Conservation (phyloP, 805 yeast species). For the Ogataea populi-albae region DNA sequence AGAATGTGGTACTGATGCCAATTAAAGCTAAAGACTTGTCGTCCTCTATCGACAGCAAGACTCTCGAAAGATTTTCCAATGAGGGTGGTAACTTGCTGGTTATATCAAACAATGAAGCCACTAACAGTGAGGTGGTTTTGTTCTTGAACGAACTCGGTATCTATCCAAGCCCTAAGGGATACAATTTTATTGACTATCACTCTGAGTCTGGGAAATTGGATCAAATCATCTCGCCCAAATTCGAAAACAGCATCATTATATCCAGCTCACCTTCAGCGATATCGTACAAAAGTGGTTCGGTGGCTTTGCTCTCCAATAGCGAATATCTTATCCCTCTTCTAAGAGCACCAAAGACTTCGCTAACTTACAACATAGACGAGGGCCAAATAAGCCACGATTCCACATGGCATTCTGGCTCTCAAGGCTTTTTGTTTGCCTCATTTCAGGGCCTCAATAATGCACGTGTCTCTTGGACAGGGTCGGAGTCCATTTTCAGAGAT, state of each 20-base stretch:
- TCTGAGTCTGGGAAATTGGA: slow-evolving; percentile 22
- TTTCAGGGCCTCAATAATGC: slow-evolving; percentile 80
- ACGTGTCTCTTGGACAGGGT: slow-evolving; percentile 81
- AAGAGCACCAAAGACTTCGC: slow-evolving; percentile 62
- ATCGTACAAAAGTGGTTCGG: slow-evolving; percentile 46
- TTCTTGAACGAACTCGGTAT: slow-evolving; percentile 81
- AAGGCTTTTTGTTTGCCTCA: slow-evolving; percentile 71
- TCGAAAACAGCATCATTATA: slow-evolving; percentile 30
- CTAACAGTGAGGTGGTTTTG: slow-evolving; percentile 60
- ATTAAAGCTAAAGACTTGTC: slow-evolving; percentile 44
- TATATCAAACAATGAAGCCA: slow-evolving; percentile 49
- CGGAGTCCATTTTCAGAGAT: slow-evolving; percentile 50
- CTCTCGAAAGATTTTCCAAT: slow-evolving; percentile 56
- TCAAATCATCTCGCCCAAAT: slow-evolving; percentile 24
- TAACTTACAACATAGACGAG: slow-evolving; percentile 48
- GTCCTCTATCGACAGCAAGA: slow-evolving; percentile 40
- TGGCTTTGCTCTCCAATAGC: slow-evolving; percentile 68
- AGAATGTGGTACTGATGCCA: slow-evolving; percentile 61
- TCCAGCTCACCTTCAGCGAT: slow-evolving; percentile 11
- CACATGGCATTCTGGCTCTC: slow-evolving; percentile 79
- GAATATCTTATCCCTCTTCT: slow-evolving; percentile 69
- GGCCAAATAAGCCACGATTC: slow-evolving; percentile 35
- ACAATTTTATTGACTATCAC: slow-evolving; percentile 65
- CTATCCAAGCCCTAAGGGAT: slow-evolving; percentile 74
- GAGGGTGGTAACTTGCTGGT: slow-evolving; percentile 76